Base-by-base conservation (phyloP, 2,329 filamentous ascomycete genomes). In the Ceratocystis papillata region DNA sequence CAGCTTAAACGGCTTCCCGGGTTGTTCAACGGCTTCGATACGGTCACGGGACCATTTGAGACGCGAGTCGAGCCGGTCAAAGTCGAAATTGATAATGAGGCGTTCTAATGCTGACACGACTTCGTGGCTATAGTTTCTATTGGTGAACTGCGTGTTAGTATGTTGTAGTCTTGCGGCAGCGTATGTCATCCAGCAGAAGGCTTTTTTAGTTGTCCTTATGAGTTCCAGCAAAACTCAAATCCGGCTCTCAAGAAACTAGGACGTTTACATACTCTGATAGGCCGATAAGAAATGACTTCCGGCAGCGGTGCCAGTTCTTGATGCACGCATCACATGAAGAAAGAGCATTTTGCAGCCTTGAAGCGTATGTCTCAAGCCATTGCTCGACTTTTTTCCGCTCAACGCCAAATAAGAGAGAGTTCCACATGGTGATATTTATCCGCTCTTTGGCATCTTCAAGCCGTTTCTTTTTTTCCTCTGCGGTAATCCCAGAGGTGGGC, bases 241-340 rank as follows among this genome's bases (percentile, higher is more conserved):
- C 17, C 12, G n/a, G 48, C 7, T 22, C 1, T 20, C n/a, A 12
- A 28, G 20, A 53, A 28, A 8, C 7, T 20, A n/a, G 28, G 17
- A 37, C n/a, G 10, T 59, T 10, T 59, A 75, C 78, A 71, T 77
- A 85, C 80, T 86, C 82, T 70, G 82, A 79, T 65, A 90, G 77
- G 61, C 82, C 78, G 68, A 84, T 82, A 41, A 89, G 76, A 69
- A 88, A 82, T 65, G 78, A 76, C 68, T 82, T 82, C 69, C 88
- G 86, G 37, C 81, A 81, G 72, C 84, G 84, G 74, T 92, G 88
- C 81, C 89, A 92, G 70, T 86, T 86, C 68, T 85, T 80, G 63
- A 89, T 86, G 72, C 88, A 92, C 63, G 82, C 79, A 64, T 89
- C 83, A 74, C 88, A 92, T 67, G 76, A 79, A 67, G 79, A 82